Percentiles rank a stretch among this genome's conserved stretches.
These are phyloP conservation scores for Lichenothelia convexa DNA, from an alignment of 495 filamentous ascomycete species.

Conservation along the genomic window DNA sequence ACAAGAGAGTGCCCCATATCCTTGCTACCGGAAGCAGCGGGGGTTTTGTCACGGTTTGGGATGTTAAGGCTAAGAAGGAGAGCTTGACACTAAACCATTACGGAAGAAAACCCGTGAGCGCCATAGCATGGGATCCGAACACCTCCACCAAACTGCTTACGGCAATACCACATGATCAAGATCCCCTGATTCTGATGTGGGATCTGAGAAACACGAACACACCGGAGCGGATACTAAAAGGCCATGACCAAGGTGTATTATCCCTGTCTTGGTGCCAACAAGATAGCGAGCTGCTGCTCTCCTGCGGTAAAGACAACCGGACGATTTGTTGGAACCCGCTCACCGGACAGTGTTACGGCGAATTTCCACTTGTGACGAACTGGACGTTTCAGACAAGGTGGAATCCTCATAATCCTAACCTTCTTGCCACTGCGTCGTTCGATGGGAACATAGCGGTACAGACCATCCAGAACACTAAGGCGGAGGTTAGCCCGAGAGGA, in stretches of 20 bases:
- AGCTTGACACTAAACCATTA: constrained; percentile 86
- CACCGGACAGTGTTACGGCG: constrained; percentile 66
- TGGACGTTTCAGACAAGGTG: constrained; percentile 96
- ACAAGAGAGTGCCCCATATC: constrained; percentile 94
- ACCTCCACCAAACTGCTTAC: constrained; percentile 85
- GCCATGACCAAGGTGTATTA: constrained; percentile 81
- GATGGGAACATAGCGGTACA: constrained; percentile 89
- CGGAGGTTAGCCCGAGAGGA: constrained; percentile 29
- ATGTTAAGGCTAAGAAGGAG: constrained; percentile 91
- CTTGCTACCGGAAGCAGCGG: constrained; percentile 84
- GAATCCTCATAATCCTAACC: constrained; percentile 78
- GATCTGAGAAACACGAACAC: constrained; percentile 91
- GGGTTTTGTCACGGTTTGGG: constrained; percentile 96
- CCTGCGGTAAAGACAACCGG: constrained; percentile 90
- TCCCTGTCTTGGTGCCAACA: constrained; percentile 93
- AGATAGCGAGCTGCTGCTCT: constrained; percentile 77
- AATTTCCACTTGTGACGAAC: constrained; percentile 93
- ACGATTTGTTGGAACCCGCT: constrained; percentile 94
- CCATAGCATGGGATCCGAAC: constrained; percentile 92
- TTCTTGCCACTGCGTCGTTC: constrained; percentile 88
- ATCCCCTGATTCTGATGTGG: constrained; percentile 81
- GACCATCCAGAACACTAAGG: constrained; percentile 71
- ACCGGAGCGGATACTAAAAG: constrained; percentile 72
- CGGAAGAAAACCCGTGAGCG: constrained; percentile 81
- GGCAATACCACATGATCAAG: constrained; percentile 76